Conservation (phyloP, 352 stramenopile species). For the Globisporangium nodosum region DNA sequence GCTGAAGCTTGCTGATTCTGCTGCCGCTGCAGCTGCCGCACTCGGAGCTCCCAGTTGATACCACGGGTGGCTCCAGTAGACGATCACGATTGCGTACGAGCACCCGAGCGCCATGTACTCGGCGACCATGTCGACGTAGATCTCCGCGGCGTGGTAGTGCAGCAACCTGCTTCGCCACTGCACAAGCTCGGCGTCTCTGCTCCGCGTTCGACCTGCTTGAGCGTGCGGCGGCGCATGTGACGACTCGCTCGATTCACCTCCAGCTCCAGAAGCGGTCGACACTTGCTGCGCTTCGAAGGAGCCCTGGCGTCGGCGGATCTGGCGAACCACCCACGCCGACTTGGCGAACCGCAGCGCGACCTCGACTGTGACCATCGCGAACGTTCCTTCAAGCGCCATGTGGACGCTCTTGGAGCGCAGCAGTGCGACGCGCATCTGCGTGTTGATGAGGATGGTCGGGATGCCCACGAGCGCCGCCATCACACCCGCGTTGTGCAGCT, state of each 20-base stretch:
- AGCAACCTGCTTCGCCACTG: conserved; percentile 7
- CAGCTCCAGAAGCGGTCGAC: neutral
- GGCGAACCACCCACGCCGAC: neutral
- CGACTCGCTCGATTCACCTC: neutral
- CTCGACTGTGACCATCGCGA: conserved; percentile 25
- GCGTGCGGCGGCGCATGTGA: neutral
- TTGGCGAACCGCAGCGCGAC: conserved; percentile 23
- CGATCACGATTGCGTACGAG: conserved; percentile 26
- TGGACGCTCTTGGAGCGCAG: conserved; percentile 19
- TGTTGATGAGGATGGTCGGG: conserved; percentile 38
- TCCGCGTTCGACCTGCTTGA: neutral
- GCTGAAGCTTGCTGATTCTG: neutral
- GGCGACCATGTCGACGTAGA: conserved; percentile 34
- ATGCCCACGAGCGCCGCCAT: conserved; percentile 29
- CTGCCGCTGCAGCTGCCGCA: neutral
- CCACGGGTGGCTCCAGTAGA: conserved; percentile 30
- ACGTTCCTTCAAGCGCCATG: conserved; percentile 17
- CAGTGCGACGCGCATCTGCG: conserved; percentile 29
- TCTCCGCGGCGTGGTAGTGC: conserved; percentile 12
- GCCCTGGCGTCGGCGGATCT: conserved; percentile 2
- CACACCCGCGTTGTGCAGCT: conserved; percentile 23
- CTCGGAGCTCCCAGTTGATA: conserved; percentile 10
- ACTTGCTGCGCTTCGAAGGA: neutral
- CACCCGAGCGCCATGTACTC: conserved; percentile 44
- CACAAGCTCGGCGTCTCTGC: neutral